Evolutionary conservation across 306 rosid species (phyloP), one percentile per base, ranked within the genome.

Genomic region (Ormosia semicastrata): DNA sequence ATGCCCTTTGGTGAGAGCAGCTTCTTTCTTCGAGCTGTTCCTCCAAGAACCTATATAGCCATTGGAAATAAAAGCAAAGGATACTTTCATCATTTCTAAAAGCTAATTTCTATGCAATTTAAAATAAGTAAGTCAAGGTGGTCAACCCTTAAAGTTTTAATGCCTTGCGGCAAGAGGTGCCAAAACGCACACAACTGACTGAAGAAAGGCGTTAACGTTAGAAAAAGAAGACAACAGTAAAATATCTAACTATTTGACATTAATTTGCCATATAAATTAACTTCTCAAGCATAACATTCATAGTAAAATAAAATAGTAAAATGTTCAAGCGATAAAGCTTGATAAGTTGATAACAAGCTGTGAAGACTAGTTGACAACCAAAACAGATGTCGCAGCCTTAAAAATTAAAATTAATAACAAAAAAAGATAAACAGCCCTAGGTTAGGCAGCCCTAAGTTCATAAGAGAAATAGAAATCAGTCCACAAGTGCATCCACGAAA

Each of bases 1-100:
- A 92, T 89, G 60, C 99, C 95, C 85, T 92, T 95, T 18, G 98
- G 99, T 14, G 98, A 92, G 49, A 93, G 91, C 83, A 95, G 81
- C 88, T 92, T 95, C 80, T 62, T 94, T 86, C 98, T 90, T 81
- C 94, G 92, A 72, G 93, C 97, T 72, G 87, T 92, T 78, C 99
- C 99, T 70, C 97, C 99, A 82, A 95, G 89, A 73, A 93, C 97
- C 98, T 95, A 76, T 39, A 15, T 49, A 50, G 59, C 43, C 86
- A 50, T 59, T n/a, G 15, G 83, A 80, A 53, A 41, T 59, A 57
- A 47, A 70, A 65, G 37, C 17, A 44, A 33, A 30, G 17, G 37
- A 32, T 58, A 65, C 46, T 34, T 58, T 43, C 74, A 65, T 57
- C 62, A 49, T 12, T 59, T 76, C 57, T 3, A 60, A 46, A 72